Percentiles rank a stretch among this genome's conserved stretches.
phyloP scores from a whole-genome alignment of 2,329 filamentous ascomycete genomes.

The Xylariaceae sp. region DNA sequence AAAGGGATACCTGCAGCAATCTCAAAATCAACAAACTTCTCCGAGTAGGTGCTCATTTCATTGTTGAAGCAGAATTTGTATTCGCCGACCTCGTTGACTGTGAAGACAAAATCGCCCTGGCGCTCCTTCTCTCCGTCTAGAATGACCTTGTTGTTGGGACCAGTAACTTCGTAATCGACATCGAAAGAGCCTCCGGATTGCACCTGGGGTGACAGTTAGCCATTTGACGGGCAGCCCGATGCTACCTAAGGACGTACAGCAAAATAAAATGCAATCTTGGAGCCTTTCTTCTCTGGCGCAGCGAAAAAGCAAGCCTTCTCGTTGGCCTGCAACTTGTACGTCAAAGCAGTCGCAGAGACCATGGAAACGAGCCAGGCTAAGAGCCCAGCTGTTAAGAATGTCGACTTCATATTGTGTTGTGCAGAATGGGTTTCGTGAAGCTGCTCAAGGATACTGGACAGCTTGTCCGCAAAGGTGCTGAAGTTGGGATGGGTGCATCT shows the following conservation, averaged over 20 bases:
- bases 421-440: slow-evolving; percentile 26
- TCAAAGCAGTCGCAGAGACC: slow-evolving; percentile 85
- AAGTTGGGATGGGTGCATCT: slow-evolving; percentile 2
- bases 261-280: slow-evolving; percentile 98
- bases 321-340: slow-evolving; percentile 86
- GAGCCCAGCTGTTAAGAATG: slow-evolving; percentile 65
- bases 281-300: slow-evolving; percentile 72
- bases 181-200: slow-evolving; percentile 99
- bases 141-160: slow-evolving; percentile 78
- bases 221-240: slow-evolving; percentile 1
- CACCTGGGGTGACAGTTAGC: slow-evolving; percentile 59
- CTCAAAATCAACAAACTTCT: slow-evolving; percentile 98
- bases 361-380: slow-evolving; percentile 71
- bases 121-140: slow-evolving; percentile 87
- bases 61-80: slow-evolving; percentile 99
- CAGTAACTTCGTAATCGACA: slow-evolving; percentile 87
- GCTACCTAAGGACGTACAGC: slow-evolving; percentile 64
- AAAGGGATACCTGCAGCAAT: slow-evolving; percentile 69
- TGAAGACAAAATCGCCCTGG: slow-evolving; percentile 98
- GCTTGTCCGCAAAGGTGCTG: slow-evolving; percentile 27
- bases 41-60: slow-evolving; percentile 95
- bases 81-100: slow-evolving; percentile 82
- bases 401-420: slow-evolving; percentile 63
- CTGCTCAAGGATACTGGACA: slow-evolving; percentile 26
- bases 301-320: slow-evolving; percentile 97